Percentiles rank a stretch among this genome's conserved stretches.
phyloP scores from a whole-genome alignment of 345 rosid species.

The Salix brachista region DNA sequence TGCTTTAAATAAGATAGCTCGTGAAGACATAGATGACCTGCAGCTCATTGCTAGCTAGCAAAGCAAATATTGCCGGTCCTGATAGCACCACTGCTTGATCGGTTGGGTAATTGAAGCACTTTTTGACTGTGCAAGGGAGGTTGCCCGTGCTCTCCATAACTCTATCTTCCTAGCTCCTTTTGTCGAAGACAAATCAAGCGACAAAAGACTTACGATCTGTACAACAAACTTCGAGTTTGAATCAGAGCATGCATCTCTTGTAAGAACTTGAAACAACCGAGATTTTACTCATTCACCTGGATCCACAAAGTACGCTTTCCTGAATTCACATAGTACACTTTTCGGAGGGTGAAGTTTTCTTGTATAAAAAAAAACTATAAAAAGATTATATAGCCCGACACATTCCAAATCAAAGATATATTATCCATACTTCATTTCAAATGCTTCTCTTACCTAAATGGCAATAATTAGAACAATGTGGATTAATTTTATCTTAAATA shows the following conservation, averaged over 20 bases:
- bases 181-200: background rate
- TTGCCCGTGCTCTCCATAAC: constrained; percentile 50
- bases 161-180: constrained; percentile 7
- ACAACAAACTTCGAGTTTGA: too few species aligned
- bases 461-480: too few species aligned
- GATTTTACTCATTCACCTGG: too few species aligned
- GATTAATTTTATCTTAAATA: too few species aligned
- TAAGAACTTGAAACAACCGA: too few species aligned
- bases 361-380: background rate
- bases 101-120: constrained; percentile 6
- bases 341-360: too few species aligned
- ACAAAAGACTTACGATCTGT: fast-evolving
- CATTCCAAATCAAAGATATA: background rate
- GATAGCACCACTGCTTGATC: background rate
- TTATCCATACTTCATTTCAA: background rate
- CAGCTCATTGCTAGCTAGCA: constrained; percentile 16
- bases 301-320: too few species aligned
- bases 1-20: constrained; percentile 33
- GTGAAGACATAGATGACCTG: constrained; percentile 17
- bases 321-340: too few species aligned
- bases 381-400: background rate
- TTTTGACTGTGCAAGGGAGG: constrained; percentile 27
- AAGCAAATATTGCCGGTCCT: constrained; percentile 1
- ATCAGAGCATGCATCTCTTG: fast-evolving
- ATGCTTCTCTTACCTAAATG: background rate